Evolutionary conservation across 192 early-diverging fungal species (phyloP).

Genomic region (Cetraspora pellucida): DNA sequence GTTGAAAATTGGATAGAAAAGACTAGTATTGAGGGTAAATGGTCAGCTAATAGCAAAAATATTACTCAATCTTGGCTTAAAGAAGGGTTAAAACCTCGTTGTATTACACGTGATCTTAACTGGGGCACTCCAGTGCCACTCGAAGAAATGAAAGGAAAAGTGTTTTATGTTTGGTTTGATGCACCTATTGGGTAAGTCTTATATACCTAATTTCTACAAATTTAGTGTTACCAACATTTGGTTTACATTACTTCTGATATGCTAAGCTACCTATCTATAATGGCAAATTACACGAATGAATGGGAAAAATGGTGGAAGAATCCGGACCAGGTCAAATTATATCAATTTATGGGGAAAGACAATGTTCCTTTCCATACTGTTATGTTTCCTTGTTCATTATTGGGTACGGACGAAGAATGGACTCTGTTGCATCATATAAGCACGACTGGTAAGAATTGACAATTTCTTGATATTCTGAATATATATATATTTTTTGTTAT

Average conservation of each 20-base stretch:
- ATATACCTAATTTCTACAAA: background rate
- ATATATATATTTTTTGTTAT: conserved; percentile 14
- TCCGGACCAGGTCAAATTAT: conserved; percentile 91
- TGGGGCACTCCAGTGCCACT: conserved; percentile 97
- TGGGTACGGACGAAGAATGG: conserved; percentile 88
- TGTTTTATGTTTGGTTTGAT: conserved; percentile 99
- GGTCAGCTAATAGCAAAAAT: conserved; percentile 83
- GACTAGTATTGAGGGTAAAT: conserved; percentile 73
- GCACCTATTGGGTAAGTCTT: conserved; percentile 80
- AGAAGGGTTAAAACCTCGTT: conserved; percentile 88
- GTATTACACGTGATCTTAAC: conserved; percentile 98
- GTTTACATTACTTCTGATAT: background rate
- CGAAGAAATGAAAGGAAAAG: conserved; percentile 82
- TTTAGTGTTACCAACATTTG: background rate
- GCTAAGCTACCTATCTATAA: conserved; percentile 86
- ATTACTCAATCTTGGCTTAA: conserved; percentile 95
- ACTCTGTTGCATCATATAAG: conserved; percentile 90
- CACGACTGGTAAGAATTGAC: conserved; percentile 73
- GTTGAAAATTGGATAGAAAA: conserved; percentile 77
- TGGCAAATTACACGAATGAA: conserved; percentile 89
- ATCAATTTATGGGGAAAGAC: conserved; percentile 99
- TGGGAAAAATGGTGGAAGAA: conserved; percentile 99
- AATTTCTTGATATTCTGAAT: background rate
- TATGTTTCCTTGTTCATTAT: conserved; percentile 88
- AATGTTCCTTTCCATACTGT: conserved; percentile 99